These are phyloP conservation scores for Caryopteris hybrid DNA, from an alignment of 305 asterid genomes.

Conservation along the genomic window DNA sequence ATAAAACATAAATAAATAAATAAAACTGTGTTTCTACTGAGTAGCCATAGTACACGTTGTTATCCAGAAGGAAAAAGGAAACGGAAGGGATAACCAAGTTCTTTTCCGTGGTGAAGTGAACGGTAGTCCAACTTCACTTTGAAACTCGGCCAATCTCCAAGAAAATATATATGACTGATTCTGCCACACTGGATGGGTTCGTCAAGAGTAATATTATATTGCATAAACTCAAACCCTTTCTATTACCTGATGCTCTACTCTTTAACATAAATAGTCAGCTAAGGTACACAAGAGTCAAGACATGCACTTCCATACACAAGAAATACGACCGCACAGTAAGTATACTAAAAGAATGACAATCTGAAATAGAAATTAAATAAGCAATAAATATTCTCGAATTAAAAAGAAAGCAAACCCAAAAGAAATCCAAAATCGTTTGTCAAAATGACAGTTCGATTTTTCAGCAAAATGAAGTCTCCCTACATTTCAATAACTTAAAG, in stretches of 20 bases:
- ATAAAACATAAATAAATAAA: background rate
- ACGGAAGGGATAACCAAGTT: background rate
- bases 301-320: too few relatives aligned
- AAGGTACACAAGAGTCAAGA: too few relatives aligned
- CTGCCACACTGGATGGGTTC: background rate
- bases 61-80: background rate
- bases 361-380: background rate
- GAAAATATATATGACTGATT: background rate
- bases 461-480: background rate
- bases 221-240: background rate
- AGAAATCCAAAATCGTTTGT: background rate
- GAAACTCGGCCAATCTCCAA: too few relatives aligned
- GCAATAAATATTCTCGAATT: background rate
- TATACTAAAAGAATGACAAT: background rate
- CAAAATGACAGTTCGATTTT: background rate
- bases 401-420: background rate
- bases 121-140: background rate
- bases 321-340: background rate
- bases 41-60: background rate
- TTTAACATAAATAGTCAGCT: background rate
- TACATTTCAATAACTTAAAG: background rate
- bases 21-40: background rate
- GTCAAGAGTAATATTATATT: background rate
- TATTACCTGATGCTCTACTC: background rate
- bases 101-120: background rate